phyloP scores from a whole-genome alignment of 2,329 filamentous ascomycete species.

The Trichoderma harzianum region DNA sequence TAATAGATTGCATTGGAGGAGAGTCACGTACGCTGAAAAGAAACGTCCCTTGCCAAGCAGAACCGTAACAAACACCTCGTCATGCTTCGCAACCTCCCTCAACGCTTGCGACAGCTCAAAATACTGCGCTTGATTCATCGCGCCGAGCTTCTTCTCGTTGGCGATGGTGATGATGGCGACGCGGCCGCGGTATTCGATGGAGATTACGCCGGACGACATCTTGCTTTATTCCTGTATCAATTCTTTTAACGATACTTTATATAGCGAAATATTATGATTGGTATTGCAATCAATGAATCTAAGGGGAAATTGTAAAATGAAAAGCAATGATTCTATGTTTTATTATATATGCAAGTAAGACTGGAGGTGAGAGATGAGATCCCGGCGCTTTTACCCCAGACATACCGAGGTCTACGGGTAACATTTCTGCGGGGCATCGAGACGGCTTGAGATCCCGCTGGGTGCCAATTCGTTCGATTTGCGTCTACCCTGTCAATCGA shows the following conservation, averaged over 20 bases:
- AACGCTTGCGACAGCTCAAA: constrained; percentile 71
- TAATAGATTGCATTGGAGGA: not conserved
- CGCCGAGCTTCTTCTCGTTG: constrained; percentile 83
- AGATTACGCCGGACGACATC: constrained; percentile 28
- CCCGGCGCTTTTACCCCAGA: not conserved
- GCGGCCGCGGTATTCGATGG: constrained; percentile 40
- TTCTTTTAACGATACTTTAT: not conserved
- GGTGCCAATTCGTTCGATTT: not conserved
- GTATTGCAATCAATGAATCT: not conserved
- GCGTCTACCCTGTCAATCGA: not conserved
- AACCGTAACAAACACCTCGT: constrained; percentile 82
- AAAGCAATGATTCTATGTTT: not conserved
- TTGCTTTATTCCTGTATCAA: not conserved
- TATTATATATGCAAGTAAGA: not conserved
- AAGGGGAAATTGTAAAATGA: not conserved
- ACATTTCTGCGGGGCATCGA: constrained; percentile 1
- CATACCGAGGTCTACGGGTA: constrained; percentile 10
- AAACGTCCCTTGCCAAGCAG: constrained; percentile 76
- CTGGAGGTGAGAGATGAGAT: not conserved
- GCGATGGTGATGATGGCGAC: constrained; percentile 78
- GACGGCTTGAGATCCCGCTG: not conserved
- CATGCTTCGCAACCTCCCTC: constrained; percentile 70
- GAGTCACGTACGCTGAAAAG: constrained; percentile 77
- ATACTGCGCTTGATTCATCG: constrained; percentile 69
- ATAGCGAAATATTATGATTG: not conserved